A percentile compares a stretch with the other conserved stretches of the same genome.
Conservation (phyloP, 2,329 filamentous ascomycete genomes). For the Macroventuria anomochaeta region DNA sequence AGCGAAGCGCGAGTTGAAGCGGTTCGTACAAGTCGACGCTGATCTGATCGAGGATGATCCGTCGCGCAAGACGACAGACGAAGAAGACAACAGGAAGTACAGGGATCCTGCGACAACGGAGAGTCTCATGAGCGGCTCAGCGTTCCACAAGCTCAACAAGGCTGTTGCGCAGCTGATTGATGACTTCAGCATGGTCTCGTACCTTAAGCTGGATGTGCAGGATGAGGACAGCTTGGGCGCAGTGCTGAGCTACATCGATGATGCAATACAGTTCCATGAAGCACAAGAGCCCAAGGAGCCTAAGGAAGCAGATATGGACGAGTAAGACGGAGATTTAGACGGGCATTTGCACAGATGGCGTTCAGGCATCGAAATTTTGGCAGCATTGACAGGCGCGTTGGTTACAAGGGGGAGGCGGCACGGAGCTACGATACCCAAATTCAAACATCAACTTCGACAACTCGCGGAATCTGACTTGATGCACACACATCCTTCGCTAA, state of each 20-base stretch:
- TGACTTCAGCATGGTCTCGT: slow-evolving; percentile 97
- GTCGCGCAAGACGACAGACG: slow-evolving; percentile 49
- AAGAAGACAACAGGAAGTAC: slow-evolving; percentile 59
- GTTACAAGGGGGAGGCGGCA: neutral
- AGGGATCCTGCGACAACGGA: slow-evolving; percentile 69
- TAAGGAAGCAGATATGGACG: slow-evolving; percentile 50
- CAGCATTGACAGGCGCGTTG: slow-evolving; percentile 15
- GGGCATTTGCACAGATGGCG: slow-evolving; percentile 16
- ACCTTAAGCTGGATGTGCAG: slow-evolving; percentile 85
- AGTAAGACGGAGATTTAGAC: neutral
- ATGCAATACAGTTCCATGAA: slow-evolving; percentile 91
- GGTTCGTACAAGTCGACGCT: slow-evolving; percentile 87
- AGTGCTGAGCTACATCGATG: slow-evolving; percentile 90
- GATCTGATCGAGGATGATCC: slow-evolving; percentile 82
- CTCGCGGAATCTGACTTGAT: too few species aligned
- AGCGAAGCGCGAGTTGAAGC: slow-evolving; percentile 83
- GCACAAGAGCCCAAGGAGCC: slow-evolving; percentile 90
- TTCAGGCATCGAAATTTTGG: slow-evolving; percentile 5
- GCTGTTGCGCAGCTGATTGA: slow-evolving; percentile 93
- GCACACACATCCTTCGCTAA: too few species aligned
- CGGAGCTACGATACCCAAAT: slow-evolving; percentile 17
- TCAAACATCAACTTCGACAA: neutral
- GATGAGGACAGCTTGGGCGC: slow-evolving; percentile 89
- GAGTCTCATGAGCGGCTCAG: slow-evolving; percentile 78
- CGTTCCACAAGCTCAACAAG: slow-evolving; percentile 82